These are phyloP conservation scores for Phaseolus lunatus DNA, from an alignment of 306 rosid species.

Conservation along the genomic window DNA sequence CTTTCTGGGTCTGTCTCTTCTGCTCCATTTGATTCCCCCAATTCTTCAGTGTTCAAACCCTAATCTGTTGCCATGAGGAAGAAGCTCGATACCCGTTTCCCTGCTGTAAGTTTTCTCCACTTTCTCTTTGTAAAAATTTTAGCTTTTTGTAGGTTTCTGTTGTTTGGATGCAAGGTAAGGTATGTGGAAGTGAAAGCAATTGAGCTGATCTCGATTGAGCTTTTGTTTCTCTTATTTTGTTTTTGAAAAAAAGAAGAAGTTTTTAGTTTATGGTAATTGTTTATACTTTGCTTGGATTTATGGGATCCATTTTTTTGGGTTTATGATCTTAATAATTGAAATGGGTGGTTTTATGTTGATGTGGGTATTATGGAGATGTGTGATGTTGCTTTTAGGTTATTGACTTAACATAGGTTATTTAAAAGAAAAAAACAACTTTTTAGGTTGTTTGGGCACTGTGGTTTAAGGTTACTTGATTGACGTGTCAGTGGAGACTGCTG, in stretches of 20 bases:
- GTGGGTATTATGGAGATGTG: neutral
- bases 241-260: neutral
- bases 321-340: constrained; percentile 35
- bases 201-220: neutral
- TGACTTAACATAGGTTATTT: constrained; percentile 1
- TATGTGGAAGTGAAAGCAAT: neutral
- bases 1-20: constrained; percentile 39
- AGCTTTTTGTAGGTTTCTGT: constrained; percentile 17
- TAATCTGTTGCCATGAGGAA: constrained; percentile 83
- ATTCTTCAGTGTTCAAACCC: constrained; percentile 37
- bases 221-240: neutral
- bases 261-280: neutral
- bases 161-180: constrained; percentile 36
- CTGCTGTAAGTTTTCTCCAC: constrained; percentile 72
- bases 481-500: neutral
- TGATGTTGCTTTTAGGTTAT: constrained; percentile 17
- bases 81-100: constrained; percentile 99
- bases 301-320: constrained; percentile 14
- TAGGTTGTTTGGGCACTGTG: constrained; percentile 8
- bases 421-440: too few relatives aligned
- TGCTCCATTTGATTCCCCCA: constrained; percentile 12
- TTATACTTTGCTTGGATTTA: neutral
- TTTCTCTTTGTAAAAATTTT: constrained; percentile 17
- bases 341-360: constrained; percentile 1
- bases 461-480: constrained; percentile 7